A percentile compares a stretch with the other conserved stretches of the same genome.
These are phyloP conservation scores for Beauveria bassiana DNA, from an alignment of 2,329 filamentous ascomycete genomes.

Conservation along the genomic window DNA sequence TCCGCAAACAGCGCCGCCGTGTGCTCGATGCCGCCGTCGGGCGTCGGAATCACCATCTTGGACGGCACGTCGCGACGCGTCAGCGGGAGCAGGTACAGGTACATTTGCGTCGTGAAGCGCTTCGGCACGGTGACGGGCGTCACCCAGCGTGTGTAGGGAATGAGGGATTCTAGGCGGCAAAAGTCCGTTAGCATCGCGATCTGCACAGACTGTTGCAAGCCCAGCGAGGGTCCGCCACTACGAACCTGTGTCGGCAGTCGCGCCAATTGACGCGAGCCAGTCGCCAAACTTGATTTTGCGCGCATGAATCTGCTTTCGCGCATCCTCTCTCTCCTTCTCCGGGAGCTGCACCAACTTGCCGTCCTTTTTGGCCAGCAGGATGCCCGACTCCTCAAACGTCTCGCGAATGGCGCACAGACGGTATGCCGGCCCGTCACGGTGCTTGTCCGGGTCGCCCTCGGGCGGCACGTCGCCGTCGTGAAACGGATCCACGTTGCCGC, in stretches of 20 bases:
- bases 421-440: slow-evolving; percentile 66
- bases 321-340: slow-evolving; percentile 53
- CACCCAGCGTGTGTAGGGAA: slow-evolving; percentile 88
- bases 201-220: too few relatives aligned
- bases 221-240: too few relatives aligned
- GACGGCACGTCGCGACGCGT: slow-evolving; percentile 22
- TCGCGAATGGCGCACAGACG: slow-evolving; percentile 80
- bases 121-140: slow-evolving; percentile 66
- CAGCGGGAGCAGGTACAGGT: slow-evolving; percentile 75
- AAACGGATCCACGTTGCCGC: slow-evolving; percentile 69
- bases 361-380: slow-evolving; percentile 59
- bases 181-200: not conserved
- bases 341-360: slow-evolving; percentile 54
- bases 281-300: slow-evolving; percentile 58
- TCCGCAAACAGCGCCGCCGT: slow-evolving; percentile 74
- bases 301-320: slow-evolving; percentile 60
- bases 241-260: slow-evolving; percentile 55
- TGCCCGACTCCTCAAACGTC: slow-evolving; percentile 91
- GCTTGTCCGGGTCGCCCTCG: slow-evolving; percentile 44
- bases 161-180: slow-evolving; percentile 36
- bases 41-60: slow-evolving; percentile 56
- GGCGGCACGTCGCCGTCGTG: slow-evolving; percentile 60
- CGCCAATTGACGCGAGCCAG: slow-evolving; percentile 52
- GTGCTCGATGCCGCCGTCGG: slow-evolving; percentile 59
- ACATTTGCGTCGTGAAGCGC: slow-evolving; percentile 94